Percentiles rank a stretch among this genome's conserved stretches.
Conservation (phyloP, 2,329 filamentous ascomycete genomes). For the Ophiosphaerella herpotricha region DNA sequence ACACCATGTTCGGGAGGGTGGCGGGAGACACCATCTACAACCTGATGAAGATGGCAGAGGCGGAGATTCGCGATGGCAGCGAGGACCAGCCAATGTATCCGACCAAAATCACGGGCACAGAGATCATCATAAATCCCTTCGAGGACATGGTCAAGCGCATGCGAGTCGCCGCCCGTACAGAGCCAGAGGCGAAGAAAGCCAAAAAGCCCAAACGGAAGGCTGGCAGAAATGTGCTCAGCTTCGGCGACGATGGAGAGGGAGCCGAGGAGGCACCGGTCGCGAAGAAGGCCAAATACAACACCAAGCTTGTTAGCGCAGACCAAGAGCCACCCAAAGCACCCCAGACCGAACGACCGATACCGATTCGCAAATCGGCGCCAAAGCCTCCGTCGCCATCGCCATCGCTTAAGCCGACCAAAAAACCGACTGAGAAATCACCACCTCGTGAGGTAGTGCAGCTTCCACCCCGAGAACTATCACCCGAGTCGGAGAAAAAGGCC, state of each 20-base stretch:
- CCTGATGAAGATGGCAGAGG: constrained; percentile 88
- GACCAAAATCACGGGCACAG: constrained; percentile 73
- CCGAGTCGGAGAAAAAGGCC: constrained; percentile 44
- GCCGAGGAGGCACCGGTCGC: constrained; percentile 61
- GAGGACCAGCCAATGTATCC: constrained; percentile 86
- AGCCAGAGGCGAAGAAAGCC: constrained; percentile 49
- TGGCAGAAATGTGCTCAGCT: constrained; percentile 78
- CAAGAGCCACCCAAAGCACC: constrained; percentile 45
- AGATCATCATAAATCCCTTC: constrained; percentile 82
- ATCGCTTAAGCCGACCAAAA: constrained; percentile 22
- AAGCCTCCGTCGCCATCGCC: constrained; percentile 32
- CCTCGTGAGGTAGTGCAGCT: constrained; percentile 22
- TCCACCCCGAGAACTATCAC: constrained; percentile 47
- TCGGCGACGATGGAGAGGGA: constrained; percentile 68
- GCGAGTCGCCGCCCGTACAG: constrained; percentile 58
- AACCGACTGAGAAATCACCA: constrained; percentile 17
- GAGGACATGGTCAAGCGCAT: constrained; percentile 76
- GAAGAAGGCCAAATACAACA: constrained; percentile 81
- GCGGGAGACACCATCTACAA: constrained; percentile 97
- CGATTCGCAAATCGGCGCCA: constrained; percentile 36
- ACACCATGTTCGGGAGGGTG: constrained; percentile 90
- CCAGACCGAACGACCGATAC: constrained; percentile 33
- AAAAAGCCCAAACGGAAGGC: constrained; percentile 69
- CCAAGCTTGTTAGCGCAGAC: constrained; percentile 65
- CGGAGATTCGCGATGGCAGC: constrained; percentile 74